These are phyloP conservation scores for Talaromyces sp. DNA, from an alignment of 2,329 filamentous ascomycete genomes.

Conservation along the genomic window DNA sequence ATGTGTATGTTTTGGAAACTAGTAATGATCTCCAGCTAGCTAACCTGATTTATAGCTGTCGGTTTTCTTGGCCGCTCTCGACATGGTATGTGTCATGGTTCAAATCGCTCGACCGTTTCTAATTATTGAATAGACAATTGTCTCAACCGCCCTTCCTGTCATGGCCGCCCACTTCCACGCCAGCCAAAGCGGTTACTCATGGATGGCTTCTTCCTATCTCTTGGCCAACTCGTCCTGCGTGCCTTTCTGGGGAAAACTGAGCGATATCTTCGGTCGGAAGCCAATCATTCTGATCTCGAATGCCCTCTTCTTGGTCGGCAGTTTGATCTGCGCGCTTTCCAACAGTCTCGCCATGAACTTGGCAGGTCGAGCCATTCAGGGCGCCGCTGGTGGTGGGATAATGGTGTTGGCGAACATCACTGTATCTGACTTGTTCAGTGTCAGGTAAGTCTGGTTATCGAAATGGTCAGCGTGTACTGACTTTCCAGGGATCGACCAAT, in stretches of 20 bases:
- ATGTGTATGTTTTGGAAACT: slow-evolving; percentile 23
- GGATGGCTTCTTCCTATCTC: slow-evolving; percentile 44
- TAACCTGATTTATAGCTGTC: slow-evolving; percentile 40
- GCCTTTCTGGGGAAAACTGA: slow-evolving; percentile 58
- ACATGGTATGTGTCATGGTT: slow-evolving; percentile 39
- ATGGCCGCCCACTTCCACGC: slow-evolving; percentile 39
- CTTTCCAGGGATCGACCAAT: slow-evolving; percentile 46
- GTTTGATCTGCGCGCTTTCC: slow-evolving; percentile 54
- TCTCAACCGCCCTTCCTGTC: slow-evolving; percentile 41
- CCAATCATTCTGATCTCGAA: slow-evolving; percentile 56
- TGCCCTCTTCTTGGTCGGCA: slow-evolving; percentile 56
- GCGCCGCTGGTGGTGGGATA: slow-evolving; percentile 58
- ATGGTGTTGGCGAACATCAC: slow-evolving; percentile 59
- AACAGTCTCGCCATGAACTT: slow-evolving; percentile 58
- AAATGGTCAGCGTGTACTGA: not conserved
- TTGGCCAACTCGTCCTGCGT: slow-evolving; percentile 44
- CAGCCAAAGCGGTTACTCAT: slow-evolving; percentile 40
- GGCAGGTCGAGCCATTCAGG: slow-evolving; percentile 56
- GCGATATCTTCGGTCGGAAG: slow-evolving; percentile 63
- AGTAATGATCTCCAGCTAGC: slow-evolving; percentile 3
- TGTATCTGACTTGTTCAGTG: slow-evolving; percentile 59
- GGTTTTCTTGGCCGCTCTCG: slow-evolving; percentile 54
- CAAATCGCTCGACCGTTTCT: not conserved
- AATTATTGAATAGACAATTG: slow-evolving; percentile 30
- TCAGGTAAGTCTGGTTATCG: slow-evolving; percentile 36